Evolutionary conservation across 2,329 filamentous ascomycete species (phyloP).

Genomic region (Pseudogymnoascus sp.): DNA sequence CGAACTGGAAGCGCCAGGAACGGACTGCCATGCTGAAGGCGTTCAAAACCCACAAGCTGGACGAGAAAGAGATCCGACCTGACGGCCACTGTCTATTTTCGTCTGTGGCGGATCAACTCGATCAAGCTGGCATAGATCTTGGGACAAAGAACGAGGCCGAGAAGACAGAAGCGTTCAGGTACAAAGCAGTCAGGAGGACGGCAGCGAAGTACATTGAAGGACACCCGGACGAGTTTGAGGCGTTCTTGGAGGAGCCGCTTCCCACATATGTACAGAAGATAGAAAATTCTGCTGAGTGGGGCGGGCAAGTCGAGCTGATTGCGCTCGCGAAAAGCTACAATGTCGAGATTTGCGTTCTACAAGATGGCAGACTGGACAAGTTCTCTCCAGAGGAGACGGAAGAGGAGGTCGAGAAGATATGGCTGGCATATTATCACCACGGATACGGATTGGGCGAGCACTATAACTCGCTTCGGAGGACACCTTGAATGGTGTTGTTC

Average conservation of each 20-base stretch:
- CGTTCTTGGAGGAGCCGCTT: conserved; percentile 78
- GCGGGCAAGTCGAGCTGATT: conserved; percentile 81
- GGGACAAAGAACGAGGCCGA: conserved; percentile 20
- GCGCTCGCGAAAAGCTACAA: conserved; percentile 76
- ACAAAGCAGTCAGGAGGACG: conserved; percentile 58
- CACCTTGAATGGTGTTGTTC: conserved; percentile 17
- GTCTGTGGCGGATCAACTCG: conserved; percentile 78
- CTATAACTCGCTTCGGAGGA: conserved; percentile 74
- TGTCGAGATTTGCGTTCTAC: conserved; percentile 75
- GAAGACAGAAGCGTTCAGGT: conserved; percentile 39
- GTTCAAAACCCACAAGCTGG: conserved; percentile 56
- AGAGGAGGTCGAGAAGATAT: conserved; percentile 49
- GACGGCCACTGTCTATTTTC: conserved; percentile 96
- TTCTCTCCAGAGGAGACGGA: conserved; percentile 48
- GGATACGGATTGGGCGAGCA: conserved; percentile 93
- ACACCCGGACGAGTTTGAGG: conserved; percentile 72
- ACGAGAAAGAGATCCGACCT: conserved; percentile 71
- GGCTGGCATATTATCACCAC: conserved; percentile 93
- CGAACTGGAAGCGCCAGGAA: conserved; percentile 65
- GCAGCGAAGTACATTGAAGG: conserved; percentile 70
- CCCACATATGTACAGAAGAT: conserved; percentile 68
- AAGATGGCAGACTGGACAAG: conserved; percentile 72
- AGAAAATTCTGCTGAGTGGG: conserved; percentile 86
- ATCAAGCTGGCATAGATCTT: conserved; percentile 41
- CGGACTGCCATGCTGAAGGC: conserved; percentile 59